phyloP scores from a whole-genome alignment of 805 yeast species.

The Suhomyces tanzawaensis region DNA sequence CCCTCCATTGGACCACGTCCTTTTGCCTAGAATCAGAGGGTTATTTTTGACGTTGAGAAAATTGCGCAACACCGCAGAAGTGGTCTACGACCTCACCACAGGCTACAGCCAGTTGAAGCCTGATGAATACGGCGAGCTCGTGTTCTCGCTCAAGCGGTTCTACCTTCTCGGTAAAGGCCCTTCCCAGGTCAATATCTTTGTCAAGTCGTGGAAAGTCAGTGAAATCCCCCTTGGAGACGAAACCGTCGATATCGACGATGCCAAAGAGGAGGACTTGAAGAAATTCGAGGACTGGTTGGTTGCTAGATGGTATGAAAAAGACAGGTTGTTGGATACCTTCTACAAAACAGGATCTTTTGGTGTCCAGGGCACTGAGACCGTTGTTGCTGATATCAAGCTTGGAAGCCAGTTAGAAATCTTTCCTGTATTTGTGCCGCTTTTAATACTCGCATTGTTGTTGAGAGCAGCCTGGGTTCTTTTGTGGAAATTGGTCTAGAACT shows the following conservation, averaged over 20 bases:
- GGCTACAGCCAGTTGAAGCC: constrained; percentile 72
- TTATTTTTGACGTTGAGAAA: constrained; percentile 61
- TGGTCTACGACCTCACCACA: constrained; percentile 77
- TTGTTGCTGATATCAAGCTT: constrained; percentile 24
- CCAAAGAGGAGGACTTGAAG: constrained; percentile 39
- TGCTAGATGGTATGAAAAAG: constrained; percentile 75
- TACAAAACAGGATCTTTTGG: constrained; percentile 54
- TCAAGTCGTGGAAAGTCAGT: constrained; percentile 53
- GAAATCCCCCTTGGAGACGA: constrained; percentile 61
- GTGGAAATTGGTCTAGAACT: constrained; percentile 4
- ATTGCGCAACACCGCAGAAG: constrained; percentile 51
- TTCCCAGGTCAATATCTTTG: constrained; percentile 56
- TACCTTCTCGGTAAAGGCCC: constrained; percentile 77
- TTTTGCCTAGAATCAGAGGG: constrained; percentile 85
- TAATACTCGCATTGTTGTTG: constrained; percentile 10
- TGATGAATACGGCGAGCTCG: constrained; percentile 72
- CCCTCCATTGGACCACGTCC: constrained; percentile 55
- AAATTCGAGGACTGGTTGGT: constrained; percentile 74
- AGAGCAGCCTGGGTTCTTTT: constrained; percentile 9
- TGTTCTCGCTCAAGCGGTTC: constrained; percentile 60
- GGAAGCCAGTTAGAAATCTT: constrained; percentile 17
- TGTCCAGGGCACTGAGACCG: constrained; percentile 14
- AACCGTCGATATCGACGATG: constrained; percentile 42
- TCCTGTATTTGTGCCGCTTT: constrained; percentile 8
- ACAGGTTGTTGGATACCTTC: constrained; percentile 61